Evolutionary conservation across 129 eudicot species (phyloP), one percentile per base, ranked within the genome.

Genomic region (Sambucus nigra): DNA sequence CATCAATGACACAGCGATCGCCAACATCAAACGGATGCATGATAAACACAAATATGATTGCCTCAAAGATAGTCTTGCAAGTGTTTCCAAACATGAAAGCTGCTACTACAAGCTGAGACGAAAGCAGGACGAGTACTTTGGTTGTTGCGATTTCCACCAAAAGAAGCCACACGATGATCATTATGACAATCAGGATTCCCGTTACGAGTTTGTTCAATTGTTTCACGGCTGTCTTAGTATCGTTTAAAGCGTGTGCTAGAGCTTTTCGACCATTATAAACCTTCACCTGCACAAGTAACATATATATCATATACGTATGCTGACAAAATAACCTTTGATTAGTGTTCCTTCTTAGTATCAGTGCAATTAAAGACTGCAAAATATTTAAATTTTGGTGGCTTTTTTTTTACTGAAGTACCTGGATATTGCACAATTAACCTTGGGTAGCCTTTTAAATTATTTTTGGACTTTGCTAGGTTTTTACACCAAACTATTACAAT

Each of bases 1-100:
- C 94, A 25, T 89, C 94, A 65, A 89, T 64, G 35, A 80, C 82
- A 51, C 98, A 89, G 26, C 95, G 94, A 51, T 89, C 98, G 29
- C 98, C 94, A 35, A 89, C 97, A 59, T 89, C 97, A 66, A 89
- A 89, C 1, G 95, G 97, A 71, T 89, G 97, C 97, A 89, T 89
- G 25, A 85, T 70, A 55, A 89, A 89, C 11, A 85, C 98, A 48
- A 89, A 89, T 46, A 89, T 73, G 38, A 89, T 85, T 17, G 95
- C 95, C 76, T 89, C 98, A 64, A 89, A 89, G 24, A 79, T 74
- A 39, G 94, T 85, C 73, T 79, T 85, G 94, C 94, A 81, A 44
- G 98, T 89, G 71, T 85, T 84, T 5, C 97, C 97, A 71, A 89
- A 89, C 49, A 89, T 72, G 51, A 89, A 89, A 27, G 79, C 97